Conservation (phyloP, 257 asterid genomes). For the Scutellaria baicalensis region DNA sequence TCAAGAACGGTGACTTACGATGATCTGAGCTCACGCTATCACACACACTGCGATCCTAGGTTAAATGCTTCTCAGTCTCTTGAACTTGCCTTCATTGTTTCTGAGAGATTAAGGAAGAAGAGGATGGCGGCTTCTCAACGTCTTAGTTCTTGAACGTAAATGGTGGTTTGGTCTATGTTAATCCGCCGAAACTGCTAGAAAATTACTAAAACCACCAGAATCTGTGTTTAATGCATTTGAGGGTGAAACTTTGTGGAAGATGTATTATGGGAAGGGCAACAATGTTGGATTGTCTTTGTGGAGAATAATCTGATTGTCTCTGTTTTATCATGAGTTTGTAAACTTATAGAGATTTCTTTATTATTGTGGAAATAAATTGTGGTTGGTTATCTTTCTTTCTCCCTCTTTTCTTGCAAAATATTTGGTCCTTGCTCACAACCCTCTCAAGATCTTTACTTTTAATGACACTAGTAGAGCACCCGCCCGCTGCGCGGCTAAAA, state of each 20-base stretch:
- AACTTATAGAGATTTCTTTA: background rate
- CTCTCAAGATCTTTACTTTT: too few species aligned
- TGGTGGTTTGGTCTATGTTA: slow-evolving; percentile 5
- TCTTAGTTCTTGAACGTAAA: slow-evolving; percentile 11
- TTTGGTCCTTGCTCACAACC: too few species aligned
- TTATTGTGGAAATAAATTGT: slow-evolving; percentile 12
- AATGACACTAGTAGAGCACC: too few species aligned
- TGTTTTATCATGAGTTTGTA: background rate
- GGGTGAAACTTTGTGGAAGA: background rate
- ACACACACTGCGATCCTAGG: slow-evolving; percentile 81
- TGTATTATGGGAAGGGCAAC: background rate
- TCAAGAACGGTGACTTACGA: slow-evolving; percentile 71
- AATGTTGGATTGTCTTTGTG: background rate
- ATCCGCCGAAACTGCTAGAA: slow-evolving; percentile 26
- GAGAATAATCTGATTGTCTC: slow-evolving; percentile 5
- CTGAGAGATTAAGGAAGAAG: slow-evolving; percentile 62
- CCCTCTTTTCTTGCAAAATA: background rate
- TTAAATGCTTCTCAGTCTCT: slow-evolving; percentile 80
- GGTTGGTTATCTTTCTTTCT: background rate
- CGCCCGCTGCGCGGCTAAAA: too few species aligned
- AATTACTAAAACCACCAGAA: background rate
- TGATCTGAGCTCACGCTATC: slow-evolving; percentile 76
- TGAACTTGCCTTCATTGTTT: slow-evolving; percentile 66
- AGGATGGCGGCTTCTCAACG: slow-evolving; percentile 55
- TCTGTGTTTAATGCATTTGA: background rate